phyloP scores from a whole-genome alignment of 1,284 basidiomycete genomes.

The Apiotrichum sp. region DNA sequence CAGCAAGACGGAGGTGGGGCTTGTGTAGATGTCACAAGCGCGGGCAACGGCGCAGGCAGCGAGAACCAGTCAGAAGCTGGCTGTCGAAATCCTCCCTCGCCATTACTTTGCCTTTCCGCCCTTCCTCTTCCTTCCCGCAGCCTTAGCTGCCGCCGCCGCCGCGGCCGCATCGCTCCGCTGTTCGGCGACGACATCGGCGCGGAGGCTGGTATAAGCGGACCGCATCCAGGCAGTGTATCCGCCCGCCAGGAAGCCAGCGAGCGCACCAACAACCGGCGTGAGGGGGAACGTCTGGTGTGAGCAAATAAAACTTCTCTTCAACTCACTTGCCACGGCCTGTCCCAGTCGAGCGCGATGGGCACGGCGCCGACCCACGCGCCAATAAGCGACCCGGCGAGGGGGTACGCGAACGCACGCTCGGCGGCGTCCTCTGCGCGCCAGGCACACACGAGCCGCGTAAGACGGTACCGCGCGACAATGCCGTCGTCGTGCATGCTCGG shows the following conservation, averaged over 20 bases:
- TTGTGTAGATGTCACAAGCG: too few species aligned
- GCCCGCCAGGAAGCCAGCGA: conserved; percentile 62
- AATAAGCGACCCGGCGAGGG: conserved; percentile 62
- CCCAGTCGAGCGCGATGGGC: conserved; percentile 88
- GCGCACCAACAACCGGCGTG: conserved; percentile 58
- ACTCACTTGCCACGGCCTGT: conserved; percentile 85
- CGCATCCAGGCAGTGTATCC: conserved; percentile 56
- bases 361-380: conserved; percentile 75
- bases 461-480: conserved; percentile 45
- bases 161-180: conserved; percentile 2
- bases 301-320: not conserved
- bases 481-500: conserved; percentile 49
- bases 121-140: conserved; percentile 5
- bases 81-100: too few species aligned
- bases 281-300: conserved; percentile 62
- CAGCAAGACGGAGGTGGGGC: too few species aligned
- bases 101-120: conserved; percentile 10
- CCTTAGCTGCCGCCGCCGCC: not conserved
- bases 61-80: too few species aligned
- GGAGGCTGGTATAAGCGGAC: conserved; percentile 45
- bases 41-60: too few species aligned
- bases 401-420: conserved; percentile 74
- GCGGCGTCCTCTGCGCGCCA: conserved; percentile 61
- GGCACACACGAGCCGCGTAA: conserved; percentile 72
- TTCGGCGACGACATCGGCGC: conserved; percentile 28